Evolutionary conservation across 805 yeast species (phyloP), one percentile per base, ranked within the genome.

Genomic region (Candida tammaniensis): DNA sequence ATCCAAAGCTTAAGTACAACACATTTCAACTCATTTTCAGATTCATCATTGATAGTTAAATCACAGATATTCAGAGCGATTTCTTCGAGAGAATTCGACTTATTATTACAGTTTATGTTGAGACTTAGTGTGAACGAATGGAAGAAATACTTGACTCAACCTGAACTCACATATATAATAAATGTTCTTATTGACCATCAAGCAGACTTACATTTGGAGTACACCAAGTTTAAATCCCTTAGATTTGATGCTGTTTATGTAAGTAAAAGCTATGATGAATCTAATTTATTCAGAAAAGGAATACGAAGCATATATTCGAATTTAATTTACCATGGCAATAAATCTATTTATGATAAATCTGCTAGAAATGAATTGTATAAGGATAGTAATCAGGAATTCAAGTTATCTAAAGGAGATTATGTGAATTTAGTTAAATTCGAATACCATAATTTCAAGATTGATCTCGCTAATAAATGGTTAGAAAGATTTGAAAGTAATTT

Each of bases 391-490:
- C 47, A 47, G 30, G 34, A 32, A 20, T 39, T 61, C 18, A 33
- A 41, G 2, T 39, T 48, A 2, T n/a, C n/a, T n/a, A n/a, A n/a
- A n/a, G 35, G 37, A 3, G 72, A 68, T 46, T 64, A 53, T 41
- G 72, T 67, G 39, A 67, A 63, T 44, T 48, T 68, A 39, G 55
- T 66, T 13, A 14, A 32, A 27, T 46, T 66, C 33, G 72, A 67
- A 42, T 45, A 57, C 32, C 40, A 47, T 34, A 65, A 61, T 46
- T 41, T 39, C n/a, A 66, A 64, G 38, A 39, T 59, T 24, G 72
- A 67, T 46, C 53, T 66, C 43, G 71, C 68, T 3, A 49, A 61
- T 4, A 52, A 51, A 33, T 67, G 72, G 71, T 61, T 64, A 38
- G 54, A 48, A 31, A 46, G 54, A 30, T 55, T 65, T 38, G 61